Evolutionary conservation across 2,329 filamentous ascomycete genomes (phyloP), one percentile per base, ranked within the genome.

Genomic region (Hirsutella thompsonii): DNA sequence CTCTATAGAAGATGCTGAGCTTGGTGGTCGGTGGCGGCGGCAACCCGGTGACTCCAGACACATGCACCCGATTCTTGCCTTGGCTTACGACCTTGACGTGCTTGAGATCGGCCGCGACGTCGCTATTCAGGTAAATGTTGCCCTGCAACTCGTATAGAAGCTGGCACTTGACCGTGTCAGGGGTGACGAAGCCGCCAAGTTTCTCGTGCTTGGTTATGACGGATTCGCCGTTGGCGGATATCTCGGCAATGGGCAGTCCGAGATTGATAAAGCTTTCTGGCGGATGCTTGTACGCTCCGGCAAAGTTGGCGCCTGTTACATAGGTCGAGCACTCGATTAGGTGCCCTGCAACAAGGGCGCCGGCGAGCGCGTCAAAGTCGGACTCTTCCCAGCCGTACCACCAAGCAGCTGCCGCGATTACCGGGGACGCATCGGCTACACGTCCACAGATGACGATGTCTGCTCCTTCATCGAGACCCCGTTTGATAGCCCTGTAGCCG

Each of bases 301-400:
- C 59, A 44, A 72, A 74, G 42, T 75, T 74, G 0, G 57, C 65
- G 0, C 70, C 70, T 1, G 68, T 70, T 2, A 68, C 65, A 46
- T 74, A 74, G 1, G 65, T 58, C 3, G 62, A 65, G 48, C 68
- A 72, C 44, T 72, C 68, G 41, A 70, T 70, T n/a, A 70, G 50
- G 52, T 72, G 66, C 1, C 66, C 68, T 1, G 65, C 66, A 20
- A 72, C 55, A 1, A 72, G 44, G 0, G 64, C 55, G 0, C 65
- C 62, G 1, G 69, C 69, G 8, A 74, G 62, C 20, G 57, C 47
- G 44, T 74, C 62, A 41, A 66, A 71, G 33, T 66, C 58, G 0
- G 53, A 57, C 23, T 63, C 59, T 0, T 43, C 41, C 71, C 70
- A 75, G 1, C 56, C 54, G 46, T 72, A 60, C 69, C 70, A 75